phyloP scores from a whole-genome alignment of 1,284 basidiomycete species.

The Sutorius eximius region DNA sequence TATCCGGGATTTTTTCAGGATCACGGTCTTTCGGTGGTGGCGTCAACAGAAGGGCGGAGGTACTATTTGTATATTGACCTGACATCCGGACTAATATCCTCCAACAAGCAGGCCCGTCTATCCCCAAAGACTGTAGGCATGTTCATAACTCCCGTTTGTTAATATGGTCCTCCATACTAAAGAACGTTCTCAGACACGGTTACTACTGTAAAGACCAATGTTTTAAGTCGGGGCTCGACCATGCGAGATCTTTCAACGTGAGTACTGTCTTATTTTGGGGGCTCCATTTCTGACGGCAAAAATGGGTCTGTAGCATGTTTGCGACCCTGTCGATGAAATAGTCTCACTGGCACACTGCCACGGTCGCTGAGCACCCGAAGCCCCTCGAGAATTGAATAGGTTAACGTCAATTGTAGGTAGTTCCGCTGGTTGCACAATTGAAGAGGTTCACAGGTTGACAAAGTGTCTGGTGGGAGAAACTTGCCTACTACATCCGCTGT shows the following conservation, averaged over 20 bases:
- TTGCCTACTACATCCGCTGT: no score
- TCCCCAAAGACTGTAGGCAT: constrained; percentile 9
- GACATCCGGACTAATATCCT: not conserved
- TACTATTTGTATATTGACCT: not conserved
- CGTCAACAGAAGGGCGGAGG: constrained; percentile 7
- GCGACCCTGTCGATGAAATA: constrained; percentile 2
- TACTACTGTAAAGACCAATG: constrained; percentile 14
- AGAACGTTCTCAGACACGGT: constrained; percentile 6
- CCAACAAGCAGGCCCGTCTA: not conserved
- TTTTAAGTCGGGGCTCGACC: constrained; percentile 8
- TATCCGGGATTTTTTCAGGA: constrained; percentile 4
- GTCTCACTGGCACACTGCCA: not conserved
- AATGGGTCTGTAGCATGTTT: constrained; percentile 6
- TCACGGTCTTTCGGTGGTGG: constrained; percentile 17
- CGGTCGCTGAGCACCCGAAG: not conserved
- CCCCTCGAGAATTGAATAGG: not conserved
- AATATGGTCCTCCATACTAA: not conserved
- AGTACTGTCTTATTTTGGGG: not conserved
- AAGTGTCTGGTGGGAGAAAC: no score
- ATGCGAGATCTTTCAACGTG: constrained; percentile 15
- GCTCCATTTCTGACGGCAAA: not conserved
- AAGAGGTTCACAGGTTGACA: no score
- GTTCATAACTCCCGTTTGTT: not conserved
- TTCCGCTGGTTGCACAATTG: no score
- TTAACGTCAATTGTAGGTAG: not conserved